Evolutionary conservation across 768 basidiomycete genomes (phyloP).

Genomic region (Russula lepida): DNA sequence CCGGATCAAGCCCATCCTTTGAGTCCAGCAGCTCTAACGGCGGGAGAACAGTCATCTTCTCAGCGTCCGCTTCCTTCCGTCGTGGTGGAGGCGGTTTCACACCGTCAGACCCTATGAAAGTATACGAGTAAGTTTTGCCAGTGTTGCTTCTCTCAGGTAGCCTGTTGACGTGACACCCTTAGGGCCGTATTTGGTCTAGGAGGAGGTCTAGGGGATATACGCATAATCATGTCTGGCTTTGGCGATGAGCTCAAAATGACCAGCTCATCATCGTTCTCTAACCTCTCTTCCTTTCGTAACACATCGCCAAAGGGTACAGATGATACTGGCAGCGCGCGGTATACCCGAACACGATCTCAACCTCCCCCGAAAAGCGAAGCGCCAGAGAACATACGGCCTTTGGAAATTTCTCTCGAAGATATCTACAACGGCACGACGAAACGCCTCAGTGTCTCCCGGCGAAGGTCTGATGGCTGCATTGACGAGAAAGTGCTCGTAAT

Average conservation of each 20-base stretch:
- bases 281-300: slow-evolving; percentile 30
- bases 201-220: slow-evolving; percentile 32
- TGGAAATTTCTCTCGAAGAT: slow-evolving; percentile 80
- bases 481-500: slow-evolving; percentile 87
- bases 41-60: too few species aligned
- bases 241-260: slow-evolving; percentile 38
- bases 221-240: slow-evolving; percentile 24
- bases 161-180: slow-evolving; percentile 8
- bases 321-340: slow-evolving; percentile 13
- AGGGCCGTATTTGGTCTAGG: slow-evolving; percentile 52
- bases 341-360: slow-evolving; percentile 14
- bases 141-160: not conserved
- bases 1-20: slow-evolving; percentile 32
- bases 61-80: too few species aligned
- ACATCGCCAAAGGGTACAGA: slow-evolving; percentile 50
- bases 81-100: slow-evolving; percentile 50
- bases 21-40: slow-evolving; percentile 35
- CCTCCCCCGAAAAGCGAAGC: too few species aligned
- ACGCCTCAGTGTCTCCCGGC: slow-evolving; percentile 78
- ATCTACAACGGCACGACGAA: slow-evolving; percentile 81
- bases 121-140: slow-evolving; percentile 72
- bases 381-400: slow-evolving; percentile 76
- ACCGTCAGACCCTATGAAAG: slow-evolving; percentile 75
- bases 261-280: slow-evolving; percentile 27
- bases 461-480: slow-evolving; percentile 57